Percentiles rank a stretch among this genome's conserved stretches.
phyloP scores from a whole-genome alignment of 257 asterid genomes.

The Nicotiana knightiana region DNA sequence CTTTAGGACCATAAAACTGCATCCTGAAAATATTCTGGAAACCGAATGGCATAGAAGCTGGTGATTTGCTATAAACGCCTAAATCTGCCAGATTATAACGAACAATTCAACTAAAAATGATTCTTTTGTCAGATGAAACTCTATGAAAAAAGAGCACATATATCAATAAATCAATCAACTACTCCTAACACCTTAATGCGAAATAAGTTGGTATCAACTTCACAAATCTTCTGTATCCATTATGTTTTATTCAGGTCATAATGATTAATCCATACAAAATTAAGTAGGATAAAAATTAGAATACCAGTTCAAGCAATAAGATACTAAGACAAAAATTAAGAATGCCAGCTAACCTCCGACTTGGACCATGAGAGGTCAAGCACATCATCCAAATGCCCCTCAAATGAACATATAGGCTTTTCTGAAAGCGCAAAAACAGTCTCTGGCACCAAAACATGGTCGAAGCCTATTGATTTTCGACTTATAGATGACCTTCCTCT shows the following conservation, averaged over 20 bases:
- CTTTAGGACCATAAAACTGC: not conserved
- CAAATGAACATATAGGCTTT: slow-evolving; percentile 75
- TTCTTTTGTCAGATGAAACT: not conserved
- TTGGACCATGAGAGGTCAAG: slow-evolving; percentile 98
- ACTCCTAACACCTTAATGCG: not conserved
- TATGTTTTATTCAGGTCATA: not conserved
- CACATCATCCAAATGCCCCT: slow-evolving; percentile 82
- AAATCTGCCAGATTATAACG: not conserved
- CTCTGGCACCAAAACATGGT: slow-evolving; percentile 80
- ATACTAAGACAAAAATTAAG: slow-evolving; percentile 1
- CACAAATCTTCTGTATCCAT: not conserved
- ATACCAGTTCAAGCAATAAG: not conserved
- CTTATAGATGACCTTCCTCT: slow-evolving; percentile 75
- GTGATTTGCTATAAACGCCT: not conserved
- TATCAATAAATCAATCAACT: not conserved
- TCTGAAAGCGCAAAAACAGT: slow-evolving; percentile 73
- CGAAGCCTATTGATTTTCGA: slow-evolving; percentile 78
- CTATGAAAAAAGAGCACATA: not conserved
- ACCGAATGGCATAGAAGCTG: not conserved
- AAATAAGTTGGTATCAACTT: not conserved
- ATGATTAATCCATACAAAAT: not conserved
- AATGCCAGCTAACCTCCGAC: slow-evolving; percentile 66
- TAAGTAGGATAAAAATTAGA: not conserved
- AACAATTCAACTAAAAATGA: not conserved
- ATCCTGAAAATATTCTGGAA: slow-evolving; percentile 1